Evolutionary conservation across 176 grass and related monocot species (phyloP).

Genomic region (Bonia amplexicaulis): DNA sequence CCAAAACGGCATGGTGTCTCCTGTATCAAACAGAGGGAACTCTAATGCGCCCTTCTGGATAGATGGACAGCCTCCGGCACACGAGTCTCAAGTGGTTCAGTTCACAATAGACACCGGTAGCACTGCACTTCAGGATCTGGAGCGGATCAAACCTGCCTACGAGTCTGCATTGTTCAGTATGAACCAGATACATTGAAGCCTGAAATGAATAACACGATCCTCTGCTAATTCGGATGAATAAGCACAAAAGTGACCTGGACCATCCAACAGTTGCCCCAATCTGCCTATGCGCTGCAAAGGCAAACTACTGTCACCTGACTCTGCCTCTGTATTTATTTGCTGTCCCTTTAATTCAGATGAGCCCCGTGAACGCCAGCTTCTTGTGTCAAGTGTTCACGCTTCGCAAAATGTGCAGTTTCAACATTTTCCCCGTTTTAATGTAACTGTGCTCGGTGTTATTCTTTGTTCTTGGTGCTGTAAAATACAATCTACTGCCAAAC

Average conservation of each 20-base stretch:
- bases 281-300: neutral
- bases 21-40: neutral
- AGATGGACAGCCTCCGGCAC: neutral
- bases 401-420: neutral
- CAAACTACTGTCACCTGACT: neutral
- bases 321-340: neutral
- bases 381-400: neutral
- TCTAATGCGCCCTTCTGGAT: neutral
- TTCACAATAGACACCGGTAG: neutral
- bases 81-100: neutral
- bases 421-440: neutral
- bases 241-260: neutral
- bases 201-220: neutral
- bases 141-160: slow-evolving; percentile 2
- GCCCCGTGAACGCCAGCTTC: neutral
- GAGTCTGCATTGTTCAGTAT: neutral
- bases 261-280: neutral
- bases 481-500: neutral
- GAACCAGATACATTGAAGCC: neutral
- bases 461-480: neutral
- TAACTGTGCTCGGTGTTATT: neutral
- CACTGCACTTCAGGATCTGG: neutral
- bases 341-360: neutral
- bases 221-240: neutral
- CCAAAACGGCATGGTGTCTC: neutral